phyloP scores from a whole-genome alignment of 2,329 filamentous ascomycete genomes.

The Trichoderma koningii region DNA sequence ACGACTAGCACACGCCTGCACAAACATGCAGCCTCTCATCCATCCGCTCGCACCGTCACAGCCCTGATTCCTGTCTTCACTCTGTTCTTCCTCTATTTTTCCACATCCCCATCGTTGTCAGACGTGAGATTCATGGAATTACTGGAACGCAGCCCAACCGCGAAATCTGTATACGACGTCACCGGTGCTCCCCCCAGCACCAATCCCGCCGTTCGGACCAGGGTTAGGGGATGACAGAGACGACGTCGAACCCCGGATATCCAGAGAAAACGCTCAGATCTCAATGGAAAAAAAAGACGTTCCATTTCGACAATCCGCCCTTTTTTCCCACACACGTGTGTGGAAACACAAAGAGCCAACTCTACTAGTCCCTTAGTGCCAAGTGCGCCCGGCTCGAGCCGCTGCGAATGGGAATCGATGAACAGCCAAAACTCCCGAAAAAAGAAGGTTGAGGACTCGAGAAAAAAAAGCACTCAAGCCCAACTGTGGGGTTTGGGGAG shows the following conservation, averaged over 20 bases:
- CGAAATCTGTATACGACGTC: constrained; percentile 18
- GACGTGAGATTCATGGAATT: neutral
- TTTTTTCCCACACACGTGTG: neutral
- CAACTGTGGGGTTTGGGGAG: constrained; percentile 40
- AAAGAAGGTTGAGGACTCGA: neutral
- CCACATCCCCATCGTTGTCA: neutral
- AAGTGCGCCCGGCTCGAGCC: constrained; percentile 13
- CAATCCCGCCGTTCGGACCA: constrained; percentile 13
- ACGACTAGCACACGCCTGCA: neutral
- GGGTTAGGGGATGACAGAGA: neutral
- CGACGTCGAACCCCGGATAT: too few species aligned
- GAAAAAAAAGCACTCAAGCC: constrained; percentile 40
- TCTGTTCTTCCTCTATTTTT: neutral
- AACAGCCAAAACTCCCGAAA: neutral
- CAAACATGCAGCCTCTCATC: neutral
- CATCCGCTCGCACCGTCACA: neutral
- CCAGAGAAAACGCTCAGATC: neutral
- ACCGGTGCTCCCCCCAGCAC: constrained; percentile 6
- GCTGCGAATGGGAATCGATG: constrained; percentile 16
- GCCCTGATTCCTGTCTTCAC: neutral
- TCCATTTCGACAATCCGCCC: constrained; percentile 1
- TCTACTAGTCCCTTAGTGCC: neutral
- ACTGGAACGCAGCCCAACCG: neutral
- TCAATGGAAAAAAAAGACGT: neutral
- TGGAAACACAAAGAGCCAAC: constrained; percentile 7